Evolutionary conservation across 2,329 filamentous ascomycete species (phyloP).

Genomic region (Penicillium sp.): DNA sequence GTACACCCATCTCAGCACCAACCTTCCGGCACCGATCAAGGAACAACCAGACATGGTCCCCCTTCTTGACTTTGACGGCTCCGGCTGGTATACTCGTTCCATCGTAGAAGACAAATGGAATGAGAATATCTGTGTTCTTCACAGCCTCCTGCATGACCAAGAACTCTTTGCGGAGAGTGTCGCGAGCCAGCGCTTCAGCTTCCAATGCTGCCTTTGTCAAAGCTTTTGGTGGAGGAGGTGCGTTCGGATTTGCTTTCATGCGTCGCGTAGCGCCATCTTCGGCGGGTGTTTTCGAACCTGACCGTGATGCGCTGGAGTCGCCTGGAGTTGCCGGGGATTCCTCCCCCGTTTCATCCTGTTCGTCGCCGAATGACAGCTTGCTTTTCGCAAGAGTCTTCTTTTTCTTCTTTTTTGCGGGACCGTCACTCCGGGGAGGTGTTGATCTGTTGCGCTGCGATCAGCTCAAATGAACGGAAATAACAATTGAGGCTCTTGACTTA

Average conservation of each 20-base stretch:
- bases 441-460: slow-evolving; percentile 60
- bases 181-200: slow-evolving; percentile 74
- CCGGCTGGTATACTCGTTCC: slow-evolving; percentile 86
- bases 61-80: slow-evolving; percentile 82
- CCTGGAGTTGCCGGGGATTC: slow-evolving; percentile 38
- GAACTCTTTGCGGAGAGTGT: slow-evolving; percentile 75
- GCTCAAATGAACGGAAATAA: slow-evolving; percentile 27
- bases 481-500: slow-evolving; percentile 43
- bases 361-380: slow-evolving; percentile 62
- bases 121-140: slow-evolving; percentile 81
- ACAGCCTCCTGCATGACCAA: slow-evolving; percentile 77
- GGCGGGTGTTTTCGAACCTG: slow-evolving; percentile 36
- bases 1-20: slow-evolving; percentile 76
- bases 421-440: slow-evolving; percentile 47
- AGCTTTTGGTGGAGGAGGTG: slow-evolving; percentile 63
- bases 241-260: slow-evolving; percentile 46
- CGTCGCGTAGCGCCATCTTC: slow-evolving; percentile 34
- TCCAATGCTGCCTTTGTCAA: slow-evolving; percentile 74
- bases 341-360: slow-evolving; percentile 57
- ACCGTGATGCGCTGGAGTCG: slow-evolving; percentile 41
- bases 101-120: slow-evolving; percentile 97
- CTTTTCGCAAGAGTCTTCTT: slow-evolving; percentile 60
- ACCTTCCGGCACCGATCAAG: slow-evolving; percentile 88
- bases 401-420: slow-evolving; percentile 53
- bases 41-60: slow-evolving; percentile 89